Conservation (phyloP, 129 eudicot species). For the Artemisia argyi region DNA sequence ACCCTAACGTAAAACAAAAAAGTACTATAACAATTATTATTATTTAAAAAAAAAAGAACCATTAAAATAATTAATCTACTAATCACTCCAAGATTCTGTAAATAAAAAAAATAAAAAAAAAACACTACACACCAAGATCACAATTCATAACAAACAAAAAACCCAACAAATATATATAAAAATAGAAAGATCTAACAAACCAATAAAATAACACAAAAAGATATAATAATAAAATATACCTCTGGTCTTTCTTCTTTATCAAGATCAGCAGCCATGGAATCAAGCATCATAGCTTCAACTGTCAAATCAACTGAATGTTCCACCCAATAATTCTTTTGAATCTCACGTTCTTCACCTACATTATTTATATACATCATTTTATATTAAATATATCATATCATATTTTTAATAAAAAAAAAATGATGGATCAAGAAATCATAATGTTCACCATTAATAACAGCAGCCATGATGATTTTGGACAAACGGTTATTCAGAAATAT, state of each 20-base stretch:
- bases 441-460: slow-evolving; percentile 40
- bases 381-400: not conserved
- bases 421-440: slow-evolving; percentile 8
- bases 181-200: not conserved
- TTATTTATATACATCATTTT: no score
- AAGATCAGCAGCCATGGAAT: slow-evolving; percentile 84
- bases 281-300: slow-evolving; percentile 95
- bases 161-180: slow-evolving; percentile 29
- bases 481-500: not conserved
- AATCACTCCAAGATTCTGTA: slow-evolving; percentile 10
- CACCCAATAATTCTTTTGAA: slow-evolving; percentile 85
- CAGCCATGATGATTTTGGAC: slow-evolving; percentile 32
- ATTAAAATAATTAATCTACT: not conserved
- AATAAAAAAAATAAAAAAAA: no score
- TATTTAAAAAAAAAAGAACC: no score
- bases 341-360: slow-evolving; percentile 72
- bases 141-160: slow-evolving; percentile 8
- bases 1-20: no score
- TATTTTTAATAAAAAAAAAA: not conserved
- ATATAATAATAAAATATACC: slow-evolving; percentile 29
- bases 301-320: slow-evolving; percentile 82
- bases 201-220: not conserved
- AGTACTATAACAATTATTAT: no score
- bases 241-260: slow-evolving; percentile 96
- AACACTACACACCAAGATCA: not conserved